Conservation (phyloP, 495 filamentous ascomycete species). For the Antarctomyces pellizariae region DNA sequence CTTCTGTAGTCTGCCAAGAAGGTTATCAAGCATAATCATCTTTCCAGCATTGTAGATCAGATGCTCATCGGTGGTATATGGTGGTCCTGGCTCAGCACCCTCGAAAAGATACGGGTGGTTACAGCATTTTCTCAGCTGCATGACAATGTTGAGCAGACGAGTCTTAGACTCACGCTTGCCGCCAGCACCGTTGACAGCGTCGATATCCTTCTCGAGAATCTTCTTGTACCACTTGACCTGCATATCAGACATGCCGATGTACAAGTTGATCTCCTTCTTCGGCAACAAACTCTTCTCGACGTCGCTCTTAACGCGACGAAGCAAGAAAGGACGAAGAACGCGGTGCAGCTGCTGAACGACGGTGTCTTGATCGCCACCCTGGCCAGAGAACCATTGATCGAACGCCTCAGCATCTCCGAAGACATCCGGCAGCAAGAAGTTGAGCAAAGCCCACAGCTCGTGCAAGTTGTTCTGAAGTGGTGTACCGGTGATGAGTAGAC, state of each 20-base stretch:
- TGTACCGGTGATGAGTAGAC: constrained; percentile 88
- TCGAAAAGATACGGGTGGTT: constrained; percentile 99
- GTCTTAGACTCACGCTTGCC: constrained; percentile 98
- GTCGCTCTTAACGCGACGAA: constrained; percentile 93
- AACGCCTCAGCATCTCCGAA: constrained; percentile 97
- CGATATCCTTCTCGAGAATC: constrained; percentile 97
- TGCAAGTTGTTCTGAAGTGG: constrained; percentile 97
- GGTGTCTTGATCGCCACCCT: constrained; percentile 72
- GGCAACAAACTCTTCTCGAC: constrained; percentile 95
- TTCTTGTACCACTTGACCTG: constrained; percentile 99
- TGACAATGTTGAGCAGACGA: constrained; percentile 95
- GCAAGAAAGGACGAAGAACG: constrained; percentile 78
- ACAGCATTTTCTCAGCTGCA: constrained; percentile 98
- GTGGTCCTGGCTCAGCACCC: constrained; percentile 88
- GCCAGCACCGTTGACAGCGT: constrained; percentile 90
- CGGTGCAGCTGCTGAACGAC: constrained; percentile 96
- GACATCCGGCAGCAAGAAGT: constrained; percentile 91
- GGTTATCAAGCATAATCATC: constrained; percentile 92
- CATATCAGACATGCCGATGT: constrained; percentile 98
- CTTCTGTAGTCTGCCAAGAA: constrained; percentile 58
- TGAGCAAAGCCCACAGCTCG: constrained; percentile 96
- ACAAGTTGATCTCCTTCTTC: constrained; percentile 94
- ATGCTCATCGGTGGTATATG: constrained; percentile 96
- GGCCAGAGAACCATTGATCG: constrained; percentile 88
- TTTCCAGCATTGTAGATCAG: constrained; percentile 84